phyloP scores from a whole-genome alignment of 163 green algal species.

The Scenedesmus sp. region DNA sequence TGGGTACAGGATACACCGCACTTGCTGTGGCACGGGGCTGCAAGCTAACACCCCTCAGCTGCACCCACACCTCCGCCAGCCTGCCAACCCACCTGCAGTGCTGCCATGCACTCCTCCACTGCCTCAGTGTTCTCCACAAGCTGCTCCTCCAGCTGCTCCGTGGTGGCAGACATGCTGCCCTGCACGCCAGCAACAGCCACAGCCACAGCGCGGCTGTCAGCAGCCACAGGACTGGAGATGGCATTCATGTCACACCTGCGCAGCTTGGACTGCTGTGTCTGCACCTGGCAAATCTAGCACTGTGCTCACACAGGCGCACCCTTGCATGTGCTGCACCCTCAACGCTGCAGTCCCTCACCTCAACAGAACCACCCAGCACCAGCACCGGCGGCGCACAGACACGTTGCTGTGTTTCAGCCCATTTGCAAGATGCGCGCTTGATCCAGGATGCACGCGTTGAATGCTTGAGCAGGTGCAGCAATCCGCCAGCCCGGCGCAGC shows the following conservation, averaged over 20 bases:
- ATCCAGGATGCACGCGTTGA: not conserved
- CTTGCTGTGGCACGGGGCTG: not conserved
- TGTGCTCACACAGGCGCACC: not conserved
- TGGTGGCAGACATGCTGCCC: constrained; percentile 3
- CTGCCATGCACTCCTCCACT: constrained; percentile 11
- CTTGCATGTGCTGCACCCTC: not conserved
- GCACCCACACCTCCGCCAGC: too few relatives aligned
- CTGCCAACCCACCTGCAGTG: not conserved
- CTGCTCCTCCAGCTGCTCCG: not conserved
- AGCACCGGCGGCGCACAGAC: not conserved
- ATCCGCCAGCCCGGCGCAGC: not conserved
- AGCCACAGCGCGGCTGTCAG: not conserved
- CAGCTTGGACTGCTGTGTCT: not conserved
- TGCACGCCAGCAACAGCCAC: not conserved
- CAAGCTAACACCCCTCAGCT: too few relatives aligned
- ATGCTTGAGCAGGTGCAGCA: not conserved
- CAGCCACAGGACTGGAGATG: not conserved
- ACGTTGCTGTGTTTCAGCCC: not conserved
- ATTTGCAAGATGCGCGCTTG: too few relatives aligned
- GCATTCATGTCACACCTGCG: not conserved
- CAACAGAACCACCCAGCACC: not conserved
- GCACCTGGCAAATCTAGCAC: not conserved
- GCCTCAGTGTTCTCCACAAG: not conserved
- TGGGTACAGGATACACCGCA: too few relatives aligned
- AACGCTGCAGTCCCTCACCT: not conserved